phyloP scores from a whole-genome alignment of 345 rosid genomes.

The Odontarrhena argentea region DNA sequence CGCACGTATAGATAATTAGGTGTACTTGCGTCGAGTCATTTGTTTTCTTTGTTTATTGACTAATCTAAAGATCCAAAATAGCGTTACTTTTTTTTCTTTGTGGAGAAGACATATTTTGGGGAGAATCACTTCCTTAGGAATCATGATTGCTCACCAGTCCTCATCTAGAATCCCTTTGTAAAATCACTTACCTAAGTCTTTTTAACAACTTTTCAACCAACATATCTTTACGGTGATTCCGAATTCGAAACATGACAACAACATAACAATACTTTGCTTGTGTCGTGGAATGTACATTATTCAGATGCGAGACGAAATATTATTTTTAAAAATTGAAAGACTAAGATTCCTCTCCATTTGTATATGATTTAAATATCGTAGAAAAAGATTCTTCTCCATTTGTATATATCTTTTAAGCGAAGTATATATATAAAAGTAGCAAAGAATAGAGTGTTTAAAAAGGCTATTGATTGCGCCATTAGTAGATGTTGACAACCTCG shows the following conservation, averaged over 20 bases:
- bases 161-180: conserved; percentile 6
- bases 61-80: neutral
- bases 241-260: neutral
- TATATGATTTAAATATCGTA: neutral
- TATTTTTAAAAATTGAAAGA: neutral
- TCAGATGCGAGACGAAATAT: neutral
- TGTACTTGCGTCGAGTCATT: neutral
- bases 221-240: neutral
- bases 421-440: too few species aligned
- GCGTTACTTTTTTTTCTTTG: neutral
- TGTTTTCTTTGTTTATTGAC: neutral
- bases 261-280: neutral
- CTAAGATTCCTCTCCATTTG: neutral
- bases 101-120: neutral
- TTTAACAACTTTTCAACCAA: conserved; percentile 3
- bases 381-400: too few species aligned
- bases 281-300: neutral
- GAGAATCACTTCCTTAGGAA: neutral
- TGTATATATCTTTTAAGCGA: too few species aligned
- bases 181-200: neutral
- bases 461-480: conserved; percentile 25
- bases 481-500: conserved; percentile 11
- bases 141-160: conserved; percentile 17
- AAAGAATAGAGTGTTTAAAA: neutral
- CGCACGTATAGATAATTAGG: neutral